Conservation (phyloP, 2,329 filamentous ascomycete species). For the Aspergillus sp. region DNA sequence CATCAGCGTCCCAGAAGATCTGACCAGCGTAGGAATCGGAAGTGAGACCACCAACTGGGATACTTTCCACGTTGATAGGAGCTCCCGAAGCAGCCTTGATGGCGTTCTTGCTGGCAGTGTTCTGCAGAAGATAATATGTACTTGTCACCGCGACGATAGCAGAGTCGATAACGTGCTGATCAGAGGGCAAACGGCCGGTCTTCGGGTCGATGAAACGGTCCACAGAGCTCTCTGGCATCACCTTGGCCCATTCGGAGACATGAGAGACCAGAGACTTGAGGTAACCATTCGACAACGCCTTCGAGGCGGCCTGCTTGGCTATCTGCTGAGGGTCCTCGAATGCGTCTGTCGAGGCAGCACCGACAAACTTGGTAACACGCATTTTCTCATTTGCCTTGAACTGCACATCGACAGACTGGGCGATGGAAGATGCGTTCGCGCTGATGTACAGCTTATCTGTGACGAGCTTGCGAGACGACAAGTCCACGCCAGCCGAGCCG, state of each 20-base stretch:
- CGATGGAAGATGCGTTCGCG: conserved; percentile 57
- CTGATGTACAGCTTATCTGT: conserved; percentile 45
- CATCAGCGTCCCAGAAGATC: conserved; percentile 61
- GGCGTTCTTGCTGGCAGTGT: conserved; percentile 48
- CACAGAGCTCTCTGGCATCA: conserved; percentile 56
- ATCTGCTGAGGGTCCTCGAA: conserved; percentile 52
- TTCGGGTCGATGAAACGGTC: conserved; percentile 55
- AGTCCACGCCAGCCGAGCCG: conserved; percentile 33
- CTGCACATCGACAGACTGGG: conserved; percentile 51
- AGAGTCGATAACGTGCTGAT: conserved; percentile 50
- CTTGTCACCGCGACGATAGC: conserved; percentile 44
- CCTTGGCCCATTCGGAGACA: conserved; percentile 53
- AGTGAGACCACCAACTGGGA: conserved; percentile 60
- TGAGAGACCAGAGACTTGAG: conserved; percentile 51
- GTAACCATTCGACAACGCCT: conserved; percentile 50
- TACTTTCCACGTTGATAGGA: conserved; percentile 54
- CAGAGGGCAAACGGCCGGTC: conserved; percentile 51
- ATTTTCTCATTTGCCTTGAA: conserved; percentile 49
- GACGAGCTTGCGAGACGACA: conserved; percentile 39
- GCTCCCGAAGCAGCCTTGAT: conserved; percentile 44
- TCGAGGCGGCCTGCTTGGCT: conserved; percentile 50
- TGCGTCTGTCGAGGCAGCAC: conserved; percentile 61
- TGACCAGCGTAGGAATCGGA: conserved; percentile 62
- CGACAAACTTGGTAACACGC: conserved; percentile 60
- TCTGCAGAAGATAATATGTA: conserved; percentile 44